A percentile compares a stretch with the other conserved stretches of the same genome.
Evolutionary conservation across 768 basidiomycete genomes (phyloP).

Genomic region (Panellus pusillus): DNA sequence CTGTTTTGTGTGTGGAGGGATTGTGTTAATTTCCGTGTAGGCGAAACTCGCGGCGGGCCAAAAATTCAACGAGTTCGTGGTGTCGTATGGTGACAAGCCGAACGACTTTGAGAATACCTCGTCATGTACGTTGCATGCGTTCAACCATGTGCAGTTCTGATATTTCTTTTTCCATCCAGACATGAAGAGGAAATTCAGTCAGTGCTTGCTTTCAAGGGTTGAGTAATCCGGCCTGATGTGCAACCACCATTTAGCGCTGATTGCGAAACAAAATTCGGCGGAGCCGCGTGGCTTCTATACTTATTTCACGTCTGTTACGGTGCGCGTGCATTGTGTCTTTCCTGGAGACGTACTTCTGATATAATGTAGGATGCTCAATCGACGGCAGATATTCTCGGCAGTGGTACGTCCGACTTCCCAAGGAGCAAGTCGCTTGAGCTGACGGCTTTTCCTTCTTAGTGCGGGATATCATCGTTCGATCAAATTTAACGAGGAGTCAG

Average conservation of each 20-base stretch:
- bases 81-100: constrained; percentile 51
- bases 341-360: too few species aligned
- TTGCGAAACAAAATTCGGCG: constrained; percentile 60
- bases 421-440: not conserved
- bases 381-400: constrained; percentile 57
- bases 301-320: constrained; percentile 74
- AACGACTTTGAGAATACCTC: constrained; percentile 56
- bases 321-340: constrained; percentile 35
- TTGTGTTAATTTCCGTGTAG: constrained; percentile 17
- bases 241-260: constrained; percentile 33
- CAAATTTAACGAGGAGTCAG: constrained; percentile 55
- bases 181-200: constrained; percentile 69
- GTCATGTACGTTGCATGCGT: constrained; percentile 41
- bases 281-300: constrained; percentile 60
- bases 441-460: constrained; percentile 38
- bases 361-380: constrained; percentile 54
- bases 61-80: constrained; percentile 50
- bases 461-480: constrained; percentile 64
- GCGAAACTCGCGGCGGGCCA: constrained; percentile 49
- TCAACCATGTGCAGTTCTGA: too few species aligned
- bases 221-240: not conserved
- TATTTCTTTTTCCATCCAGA: constrained; percentile 38
- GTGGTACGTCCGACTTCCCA: constrained; percentile 41
- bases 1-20: too few species aligned
- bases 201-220: constrained; percentile 5